phyloP scores from a whole-genome alignment of 345 rosid genomes.

The Hirschfeldia incana region DNA sequence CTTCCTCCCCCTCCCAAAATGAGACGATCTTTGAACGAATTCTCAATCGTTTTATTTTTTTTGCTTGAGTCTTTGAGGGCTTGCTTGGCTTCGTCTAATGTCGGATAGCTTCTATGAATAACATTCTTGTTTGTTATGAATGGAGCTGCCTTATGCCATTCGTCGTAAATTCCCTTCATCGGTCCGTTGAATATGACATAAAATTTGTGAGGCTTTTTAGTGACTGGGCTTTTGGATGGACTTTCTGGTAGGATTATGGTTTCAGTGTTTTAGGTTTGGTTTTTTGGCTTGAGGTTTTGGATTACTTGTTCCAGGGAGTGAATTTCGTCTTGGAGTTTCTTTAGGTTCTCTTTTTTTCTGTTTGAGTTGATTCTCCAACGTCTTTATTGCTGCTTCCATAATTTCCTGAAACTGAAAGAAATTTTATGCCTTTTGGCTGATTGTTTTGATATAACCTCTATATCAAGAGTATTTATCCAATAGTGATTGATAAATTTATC shows the following conservation, averaged over 20 bases:
- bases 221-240: background rate
- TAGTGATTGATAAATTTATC: background rate
- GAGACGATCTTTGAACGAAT: background rate
- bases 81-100: background rate
- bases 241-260: background rate
- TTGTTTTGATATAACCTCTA: background rate
- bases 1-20: background rate
- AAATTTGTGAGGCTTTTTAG: background rate
- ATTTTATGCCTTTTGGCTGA: background rate
- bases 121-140: background rate
- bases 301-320: background rate
- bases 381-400: background rate
- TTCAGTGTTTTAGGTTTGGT: background rate
- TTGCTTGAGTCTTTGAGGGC: background rate
- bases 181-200: background rate
- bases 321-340: background rate
- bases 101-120: background rate
- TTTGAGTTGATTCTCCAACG: background rate
- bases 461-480: background rate
- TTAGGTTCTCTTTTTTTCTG: background rate
- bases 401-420: background rate
- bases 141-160: background rate
- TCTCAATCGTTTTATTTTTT: background rate
- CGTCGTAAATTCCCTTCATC: background rate
- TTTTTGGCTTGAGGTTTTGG: background rate